Evolutionary conservation across 164 flowering plant species (phyloP).

Genomic region (Euptelea pleiosperma): DNA sequence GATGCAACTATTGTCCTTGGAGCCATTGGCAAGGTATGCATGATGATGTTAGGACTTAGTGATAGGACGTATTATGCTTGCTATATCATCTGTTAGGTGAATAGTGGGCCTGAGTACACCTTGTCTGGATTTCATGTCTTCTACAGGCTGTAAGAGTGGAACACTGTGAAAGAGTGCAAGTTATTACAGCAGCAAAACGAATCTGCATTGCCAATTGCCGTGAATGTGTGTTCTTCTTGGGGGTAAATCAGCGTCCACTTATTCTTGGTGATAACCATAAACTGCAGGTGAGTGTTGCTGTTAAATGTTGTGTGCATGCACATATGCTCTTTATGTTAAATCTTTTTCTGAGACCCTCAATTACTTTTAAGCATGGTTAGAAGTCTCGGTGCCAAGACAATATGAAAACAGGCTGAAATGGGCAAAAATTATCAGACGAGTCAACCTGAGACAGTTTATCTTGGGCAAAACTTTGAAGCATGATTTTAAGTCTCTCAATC

Average conservation of each 20-base stretch:
- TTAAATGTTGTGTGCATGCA: background rate
- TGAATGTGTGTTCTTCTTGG: conserved; percentile 89
- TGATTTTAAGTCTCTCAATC: background rate
- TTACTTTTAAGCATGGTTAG: too few species aligned
- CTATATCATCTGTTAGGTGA: background rate
- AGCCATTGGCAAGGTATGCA: conserved; percentile 99
- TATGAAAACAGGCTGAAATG: too few species aligned
- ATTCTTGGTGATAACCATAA: conserved; percentile 96
- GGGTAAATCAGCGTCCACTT: conserved; percentile 92
- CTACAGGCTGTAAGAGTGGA: conserved; percentile 85
- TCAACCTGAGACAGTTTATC: too few species aligned
- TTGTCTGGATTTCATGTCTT: conserved; percentile 4
- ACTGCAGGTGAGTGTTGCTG: conserved; percentile 60
- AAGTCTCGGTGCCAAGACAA: too few species aligned
- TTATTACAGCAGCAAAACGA: conserved; percentile 80
- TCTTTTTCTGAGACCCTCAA: background rate
- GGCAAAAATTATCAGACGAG: too few species aligned
- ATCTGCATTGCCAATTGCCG: conserved; percentile 95
- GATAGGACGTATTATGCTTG: background rate
- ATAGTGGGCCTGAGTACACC: conserved; percentile 5
- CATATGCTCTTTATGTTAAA: background rate
- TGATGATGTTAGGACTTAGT: background rate
- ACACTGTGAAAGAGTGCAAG: conserved; percentile 96
- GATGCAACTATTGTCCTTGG: conserved; percentile 96
- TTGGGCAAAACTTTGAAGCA: too few species aligned